Conservation (phyloP, 257 asterid species). For the Verbena officinalis region DNA sequence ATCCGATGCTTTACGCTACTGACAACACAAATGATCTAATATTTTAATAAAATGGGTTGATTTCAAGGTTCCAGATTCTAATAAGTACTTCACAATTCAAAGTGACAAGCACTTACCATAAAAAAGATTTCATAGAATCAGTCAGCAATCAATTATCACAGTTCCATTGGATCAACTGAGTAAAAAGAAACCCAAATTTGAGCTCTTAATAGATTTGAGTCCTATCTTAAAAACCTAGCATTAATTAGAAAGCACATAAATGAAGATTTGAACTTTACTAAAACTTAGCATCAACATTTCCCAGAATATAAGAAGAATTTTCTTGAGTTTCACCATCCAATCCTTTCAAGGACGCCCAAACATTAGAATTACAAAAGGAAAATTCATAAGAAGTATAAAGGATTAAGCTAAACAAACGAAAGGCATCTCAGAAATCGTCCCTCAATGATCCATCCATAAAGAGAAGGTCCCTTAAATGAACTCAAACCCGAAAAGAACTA, state of each 20-base stretch:
- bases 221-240: neutral
- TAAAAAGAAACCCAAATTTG: constrained; percentile 12
- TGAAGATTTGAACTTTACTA: constrained; percentile 3
- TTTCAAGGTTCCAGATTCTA: neutral
- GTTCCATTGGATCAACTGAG: constrained; percentile 6
- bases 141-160: constrained; percentile 9
- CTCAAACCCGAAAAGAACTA: constrained; percentile 22
- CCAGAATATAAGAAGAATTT: neutral
- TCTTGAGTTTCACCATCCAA: constrained; percentile 12
- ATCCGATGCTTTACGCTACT: too few relatives aligned
- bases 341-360: neutral
- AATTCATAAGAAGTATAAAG: neutral
- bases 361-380: neutral
- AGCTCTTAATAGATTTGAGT: neutral
- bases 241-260: neutral
- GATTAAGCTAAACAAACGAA: neutral
- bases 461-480: neutral
- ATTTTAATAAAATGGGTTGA: neutral
- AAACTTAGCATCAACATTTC: neutral
- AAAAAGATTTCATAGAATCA: too few relatives aligned
- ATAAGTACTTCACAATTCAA: neutral
- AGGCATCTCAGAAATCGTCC: constrained; percentile 1
- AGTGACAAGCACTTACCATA: neutral
- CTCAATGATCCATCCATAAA: neutral
- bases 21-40: constrained; percentile 1